Percentiles rank a stretch among this genome's conserved stretches.
Conservation (phyloP, 2,329 filamentous ascomycete genomes). For the Myriosclerotinia scirpicola region DNA sequence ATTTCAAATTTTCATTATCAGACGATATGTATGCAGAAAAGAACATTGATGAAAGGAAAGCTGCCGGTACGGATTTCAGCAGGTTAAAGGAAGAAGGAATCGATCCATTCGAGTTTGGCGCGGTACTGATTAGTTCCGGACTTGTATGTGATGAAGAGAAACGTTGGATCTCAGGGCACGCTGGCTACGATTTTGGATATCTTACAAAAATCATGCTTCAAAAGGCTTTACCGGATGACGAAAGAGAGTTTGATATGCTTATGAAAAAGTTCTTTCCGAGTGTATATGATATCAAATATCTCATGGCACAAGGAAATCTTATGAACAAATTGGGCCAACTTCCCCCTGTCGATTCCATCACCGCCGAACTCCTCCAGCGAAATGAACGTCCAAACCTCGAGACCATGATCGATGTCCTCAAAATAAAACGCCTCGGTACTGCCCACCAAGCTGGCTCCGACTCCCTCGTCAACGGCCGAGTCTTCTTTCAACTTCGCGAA, state of each 20-base stretch:
- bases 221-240: conserved; percentile 80
- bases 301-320: conserved; percentile 85
- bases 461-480: conserved; percentile 85
- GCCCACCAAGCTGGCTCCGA: conserved; percentile 94
- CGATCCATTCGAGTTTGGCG: conserved; percentile 83
- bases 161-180: conserved; percentile 97
- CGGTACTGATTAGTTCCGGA: conserved; percentile 86
- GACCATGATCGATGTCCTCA: conserved; percentile 89
- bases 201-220: conserved; percentile 90
- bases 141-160: conserved; percentile 85
- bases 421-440: conserved; percentile 81
- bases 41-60: conserved; percentile 86
- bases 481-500: conserved; percentile 91
- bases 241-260: conserved; percentile 82
- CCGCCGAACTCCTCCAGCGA: conserved; percentile 74
- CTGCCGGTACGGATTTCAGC: conserved; percentile 89
- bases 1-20: conserved; percentile 93
- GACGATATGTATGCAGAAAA: conserved; percentile 98
- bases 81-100: conserved; percentile 86
- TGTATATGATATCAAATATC: conserved; percentile 93
- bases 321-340: conserved; percentile 63
- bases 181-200: conserved; percentile 97
- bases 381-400: conserved; percentile 92
- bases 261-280: conserved; percentile 93
- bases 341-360: conserved; percentile 62